Evolutionary conservation across 306 rosid species (phyloP).

Genomic region (Parietaria judaica): DNA sequence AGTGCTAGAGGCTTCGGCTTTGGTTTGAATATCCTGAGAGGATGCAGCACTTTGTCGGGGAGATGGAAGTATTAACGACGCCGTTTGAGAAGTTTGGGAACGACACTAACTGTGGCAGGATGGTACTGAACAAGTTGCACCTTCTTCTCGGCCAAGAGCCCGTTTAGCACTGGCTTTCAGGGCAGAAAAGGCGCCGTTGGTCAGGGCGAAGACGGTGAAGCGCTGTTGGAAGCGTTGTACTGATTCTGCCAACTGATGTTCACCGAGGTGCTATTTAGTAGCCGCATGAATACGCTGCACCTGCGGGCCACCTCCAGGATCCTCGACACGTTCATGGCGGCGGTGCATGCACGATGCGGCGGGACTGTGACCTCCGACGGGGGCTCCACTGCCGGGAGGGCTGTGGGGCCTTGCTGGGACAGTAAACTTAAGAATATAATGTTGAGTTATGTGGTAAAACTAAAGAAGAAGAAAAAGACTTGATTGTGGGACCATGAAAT

Average conservation of each 20-base stretch:
- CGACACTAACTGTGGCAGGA: constrained; percentile 40
- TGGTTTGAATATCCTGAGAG: neutral
- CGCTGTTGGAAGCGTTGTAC: constrained; percentile 39
- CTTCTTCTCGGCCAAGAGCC: constrained; percentile 48
- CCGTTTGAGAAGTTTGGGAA: constrained; percentile 31
- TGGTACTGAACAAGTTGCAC: constrained; percentile 57
- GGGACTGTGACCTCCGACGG: constrained; percentile 30
- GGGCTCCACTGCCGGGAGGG: neutral
- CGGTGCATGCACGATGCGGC: constrained; percentile 15
- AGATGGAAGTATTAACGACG: neutral
- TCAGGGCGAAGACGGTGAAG: constrained; percentile 54
- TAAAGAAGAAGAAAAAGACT: too few species aligned
- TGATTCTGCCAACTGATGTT: constrained; percentile 28
- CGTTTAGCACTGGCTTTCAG: constrained; percentile 59
- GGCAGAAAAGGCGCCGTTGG: constrained; percentile 42
- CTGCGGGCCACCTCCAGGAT: constrained; percentile 59
- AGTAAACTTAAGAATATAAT: too few species aligned
- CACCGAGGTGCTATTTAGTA: constrained; percentile 51
- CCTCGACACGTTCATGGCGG: constrained; percentile 49
- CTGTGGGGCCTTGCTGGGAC: neutral
- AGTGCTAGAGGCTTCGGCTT: neutral
- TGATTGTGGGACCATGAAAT: too few species aligned
- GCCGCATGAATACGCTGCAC: constrained; percentile 46
- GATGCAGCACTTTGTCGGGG: neutral
- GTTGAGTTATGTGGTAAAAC: too few species aligned